These are phyloP conservation scores for Fomitopsis pinicola DNA, from an alignment of 1,284 basidiomycete genomes.

Conservation along the genomic window DNA sequence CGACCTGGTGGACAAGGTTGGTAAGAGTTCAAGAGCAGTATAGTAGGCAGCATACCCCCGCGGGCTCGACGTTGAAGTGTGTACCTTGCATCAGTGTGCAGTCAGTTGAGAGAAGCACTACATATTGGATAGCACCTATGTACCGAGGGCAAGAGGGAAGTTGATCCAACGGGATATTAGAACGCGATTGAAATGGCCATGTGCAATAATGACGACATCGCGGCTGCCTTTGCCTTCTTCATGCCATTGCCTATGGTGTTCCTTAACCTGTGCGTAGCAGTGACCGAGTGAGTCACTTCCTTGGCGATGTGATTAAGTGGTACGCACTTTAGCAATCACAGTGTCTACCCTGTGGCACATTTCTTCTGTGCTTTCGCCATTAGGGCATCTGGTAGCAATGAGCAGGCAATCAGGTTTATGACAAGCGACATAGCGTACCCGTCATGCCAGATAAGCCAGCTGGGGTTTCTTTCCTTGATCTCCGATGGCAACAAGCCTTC, in stretches of 20 bases:
- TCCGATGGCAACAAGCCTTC: constrained; percentile 78
- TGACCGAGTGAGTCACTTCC: not conserved
- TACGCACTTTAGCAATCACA: constrained; percentile 61
- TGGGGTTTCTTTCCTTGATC: constrained; percentile 63
- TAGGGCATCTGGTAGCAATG: constrained; percentile 62
- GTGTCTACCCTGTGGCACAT: constrained; percentile 78
- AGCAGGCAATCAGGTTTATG: not conserved
- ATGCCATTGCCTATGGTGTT: constrained; percentile 70
- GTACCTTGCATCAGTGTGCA: constrained; percentile 45
- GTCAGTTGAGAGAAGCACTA: not conserved
- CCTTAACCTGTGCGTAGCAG: constrained; percentile 50
- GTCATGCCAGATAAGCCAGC: constrained; percentile 81
- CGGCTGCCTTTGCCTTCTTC: constrained; percentile 60
- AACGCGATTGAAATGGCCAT: constrained; percentile 83
- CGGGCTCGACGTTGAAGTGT: constrained; percentile 78
- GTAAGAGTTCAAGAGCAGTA: not conserved
- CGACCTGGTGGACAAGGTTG: constrained; percentile 41
- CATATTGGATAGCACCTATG: constrained; percentile 14
- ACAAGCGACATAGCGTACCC: constrained; percentile 42
- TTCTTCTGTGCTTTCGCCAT: constrained; percentile 78
- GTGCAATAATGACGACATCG: constrained; percentile 74
- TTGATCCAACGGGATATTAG: constrained; percentile 81
- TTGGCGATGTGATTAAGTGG: not conserved
- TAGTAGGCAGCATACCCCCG: constrained; percentile 49
- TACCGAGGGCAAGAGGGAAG: constrained; percentile 63